A percentile compares a stretch with the other conserved stretches of the same genome.
These are phyloP conservation scores for Fusarium subglutinans DNA, from an alignment of 2,329 filamentous ascomycete genomes.

Conservation along the genomic window DNA sequence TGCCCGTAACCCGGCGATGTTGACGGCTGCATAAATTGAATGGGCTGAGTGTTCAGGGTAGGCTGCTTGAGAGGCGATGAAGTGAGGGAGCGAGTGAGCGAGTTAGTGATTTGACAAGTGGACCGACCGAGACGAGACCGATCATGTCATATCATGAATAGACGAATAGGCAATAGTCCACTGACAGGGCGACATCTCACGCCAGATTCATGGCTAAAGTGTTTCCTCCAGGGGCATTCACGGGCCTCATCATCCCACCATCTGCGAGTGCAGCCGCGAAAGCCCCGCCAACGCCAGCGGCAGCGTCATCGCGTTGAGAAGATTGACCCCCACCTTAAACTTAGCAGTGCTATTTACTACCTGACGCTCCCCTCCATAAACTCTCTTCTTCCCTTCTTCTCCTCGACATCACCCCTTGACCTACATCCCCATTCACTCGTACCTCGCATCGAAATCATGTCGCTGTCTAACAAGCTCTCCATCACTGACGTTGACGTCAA, in stretches of 20 bases:
- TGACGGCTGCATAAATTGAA: not conserved
- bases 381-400: constrained; percentile 34
- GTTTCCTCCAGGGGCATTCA: constrained; percentile 18
- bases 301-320: constrained; percentile 31
- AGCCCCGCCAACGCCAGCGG: constrained; percentile 25
- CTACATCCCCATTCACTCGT: not conserved
- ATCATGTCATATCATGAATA: constrained; percentile 15
- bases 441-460: constrained; percentile 70
- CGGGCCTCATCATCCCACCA: constrained; percentile 34
- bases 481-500: constrained; percentile 97
- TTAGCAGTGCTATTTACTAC: constrained; percentile 25
- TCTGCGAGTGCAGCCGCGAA: constrained; percentile 28
- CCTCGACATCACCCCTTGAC: constrained; percentile 21
- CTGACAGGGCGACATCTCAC: constrained; percentile 10
- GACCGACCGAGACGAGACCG: constrained; percentile 22
- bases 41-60: not conserved
- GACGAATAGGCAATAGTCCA: not conserved
- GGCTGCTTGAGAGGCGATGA: not conserved
- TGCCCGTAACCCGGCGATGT: constrained; percentile 21
- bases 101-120: constrained; percentile 1
- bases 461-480: constrained; percentile 97
- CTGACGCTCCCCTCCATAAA: constrained; percentile 21
- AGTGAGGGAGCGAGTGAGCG: not conserved
- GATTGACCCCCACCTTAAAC: constrained; percentile 34
- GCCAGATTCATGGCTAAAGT: constrained; percentile 21